A percentile compares a stretch with the other conserved stretches of the same genome.
Conservation (phyloP, 1,284 basidiomycete species). For the Tilletiaria anomala region DNA sequence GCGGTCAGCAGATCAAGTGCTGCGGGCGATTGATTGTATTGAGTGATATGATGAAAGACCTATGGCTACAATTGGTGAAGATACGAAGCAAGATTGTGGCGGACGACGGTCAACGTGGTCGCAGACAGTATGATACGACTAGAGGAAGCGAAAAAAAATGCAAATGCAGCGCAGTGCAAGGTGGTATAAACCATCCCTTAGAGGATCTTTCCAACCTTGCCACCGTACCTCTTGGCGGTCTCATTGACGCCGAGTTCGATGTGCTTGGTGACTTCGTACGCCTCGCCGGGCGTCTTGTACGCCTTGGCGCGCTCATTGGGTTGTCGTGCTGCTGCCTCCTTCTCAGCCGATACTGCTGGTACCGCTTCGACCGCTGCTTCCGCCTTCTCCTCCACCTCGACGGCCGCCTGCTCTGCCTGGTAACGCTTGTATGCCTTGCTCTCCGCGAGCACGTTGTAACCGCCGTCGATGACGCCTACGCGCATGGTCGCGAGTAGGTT, state of each 20-base stretch:
- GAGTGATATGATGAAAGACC: no score
- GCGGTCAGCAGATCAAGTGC: no score
- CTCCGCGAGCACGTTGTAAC: conserved; percentile 17
- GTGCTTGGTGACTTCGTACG: conserved; percentile 27
- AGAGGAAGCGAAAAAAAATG: no score
- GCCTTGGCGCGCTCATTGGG: conserved; percentile 7
- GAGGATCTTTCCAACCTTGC: not conserved
- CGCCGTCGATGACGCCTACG: conserved; percentile 36
- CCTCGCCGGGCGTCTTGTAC: conserved; percentile 32
- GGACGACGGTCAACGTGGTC: no score
- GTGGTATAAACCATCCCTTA: no score
- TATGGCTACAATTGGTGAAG: no score
- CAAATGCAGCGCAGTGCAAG: no score
- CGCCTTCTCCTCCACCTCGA: conserved; percentile 11
- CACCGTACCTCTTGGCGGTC: not conserved
- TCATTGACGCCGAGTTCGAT: conserved; percentile 13
- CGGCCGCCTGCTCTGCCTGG: conserved; percentile 7
- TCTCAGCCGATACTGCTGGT: conserved; percentile 1
- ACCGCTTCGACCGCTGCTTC: conserved; percentile 4
- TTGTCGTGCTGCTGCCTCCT: conserved; percentile 1
- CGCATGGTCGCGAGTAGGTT: conserved; percentile 38
- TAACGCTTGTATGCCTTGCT: conserved; percentile 1
- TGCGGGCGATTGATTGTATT: no score
- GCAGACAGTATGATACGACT: no score
- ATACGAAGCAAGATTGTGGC: no score